Base-by-base conservation (phyloP, 148 eudicot species). In the Cornus kousa region DNA sequence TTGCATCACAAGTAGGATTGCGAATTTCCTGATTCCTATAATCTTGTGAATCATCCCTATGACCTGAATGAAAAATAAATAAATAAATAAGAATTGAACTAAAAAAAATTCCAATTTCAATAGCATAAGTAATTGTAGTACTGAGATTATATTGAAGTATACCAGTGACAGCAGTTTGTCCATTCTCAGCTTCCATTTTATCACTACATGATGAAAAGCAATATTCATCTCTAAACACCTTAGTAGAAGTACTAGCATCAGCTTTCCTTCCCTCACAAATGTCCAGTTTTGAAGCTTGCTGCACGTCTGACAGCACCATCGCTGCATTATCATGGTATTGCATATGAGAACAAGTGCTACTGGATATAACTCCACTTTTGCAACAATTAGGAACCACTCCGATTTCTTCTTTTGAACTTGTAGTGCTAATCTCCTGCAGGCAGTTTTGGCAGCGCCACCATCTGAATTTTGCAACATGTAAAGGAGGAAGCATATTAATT, bases 401-500 rank as follows among this genome's bases (percentile, higher is more conserved):
- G 71, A 62, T 70, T 67, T 77, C 80, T 71, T 74, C 37, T 50
- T 68, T 23, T 31, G 70, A 39, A 48, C 68, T 77, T 64, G 80
- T 69, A 59, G 79, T 12, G n/a, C 69, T 82, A 80, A 69, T 67
- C 20, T 84, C 82, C 66, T 66, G 74, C 60, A 82, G 39, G 59
- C 90, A 88, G 39, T 70, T 75, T 68, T 74, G 71, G 76, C 97
- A 94, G 65, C 82, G 78, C 95, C 95, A 89, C 89, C 87, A 89
- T 80, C 82, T 82, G 75, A 84, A 92, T 43, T 84, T 84, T 17
- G 87, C 85, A 79, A 88, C 84, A 17, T 78, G 68, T 72, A 94
- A 80, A 66, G 92, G 90, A 77, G 93, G 91, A 74, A 91, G 87
- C 68, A 80, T 79, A 20, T 43, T 48, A 5, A 16, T n/a, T 43